Percentiles rank a stretch among this genome's conserved stretches.
phyloP scores from a whole-genome alignment of 2,329 filamentous ascomycete species.

The Cadophora sp. region DNA sequence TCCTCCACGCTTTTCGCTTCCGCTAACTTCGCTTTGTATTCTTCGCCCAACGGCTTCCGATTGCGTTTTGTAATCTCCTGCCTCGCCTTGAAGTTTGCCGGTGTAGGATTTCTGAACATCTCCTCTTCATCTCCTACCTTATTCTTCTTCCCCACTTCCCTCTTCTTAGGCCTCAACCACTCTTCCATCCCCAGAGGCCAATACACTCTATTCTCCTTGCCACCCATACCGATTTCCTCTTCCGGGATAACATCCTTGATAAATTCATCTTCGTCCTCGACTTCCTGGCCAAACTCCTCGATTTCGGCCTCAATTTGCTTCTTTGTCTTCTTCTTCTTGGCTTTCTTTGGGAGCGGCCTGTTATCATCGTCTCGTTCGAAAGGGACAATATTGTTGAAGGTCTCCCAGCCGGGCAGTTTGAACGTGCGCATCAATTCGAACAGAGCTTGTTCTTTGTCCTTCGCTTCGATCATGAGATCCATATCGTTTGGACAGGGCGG shows the following conservation, averaged over 20 bases:
- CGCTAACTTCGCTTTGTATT: slow-evolving; percentile 32
- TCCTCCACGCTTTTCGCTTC: slow-evolving; percentile 34
- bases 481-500: slow-evolving; percentile 84
- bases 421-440: slow-evolving; percentile 93
- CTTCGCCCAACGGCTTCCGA: slow-evolving; percentile 31
- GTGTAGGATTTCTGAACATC: slow-evolving; percentile 41
- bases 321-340: slow-evolving; percentile 49
- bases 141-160: slow-evolving; percentile 58
- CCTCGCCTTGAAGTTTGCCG: slow-evolving; percentile 40
- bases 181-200: slow-evolving; percentile 92
- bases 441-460: slow-evolving; percentile 96
- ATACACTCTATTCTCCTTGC: slow-evolving; percentile 80
- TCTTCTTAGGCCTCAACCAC: slow-evolving; percentile 84
- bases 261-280: slow-evolving; percentile 46
- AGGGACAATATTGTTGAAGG: slow-evolving; percentile 78
- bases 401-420: slow-evolving; percentile 80
- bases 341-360: slow-evolving; percentile 56
- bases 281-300: slow-evolving; percentile 39
- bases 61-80: slow-evolving; percentile 34
- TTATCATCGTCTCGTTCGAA: slow-evolving; percentile 80
- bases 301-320: slow-evolving; percentile 48
- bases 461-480: slow-evolving; percentile 99
- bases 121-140: slow-evolving; percentile 46
- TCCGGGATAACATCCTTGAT: slow-evolving; percentile 50
- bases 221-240: slow-evolving; percentile 85